Conservation (phyloP, 208 protist genomes). For the Leishmania tarentolae region DNA sequence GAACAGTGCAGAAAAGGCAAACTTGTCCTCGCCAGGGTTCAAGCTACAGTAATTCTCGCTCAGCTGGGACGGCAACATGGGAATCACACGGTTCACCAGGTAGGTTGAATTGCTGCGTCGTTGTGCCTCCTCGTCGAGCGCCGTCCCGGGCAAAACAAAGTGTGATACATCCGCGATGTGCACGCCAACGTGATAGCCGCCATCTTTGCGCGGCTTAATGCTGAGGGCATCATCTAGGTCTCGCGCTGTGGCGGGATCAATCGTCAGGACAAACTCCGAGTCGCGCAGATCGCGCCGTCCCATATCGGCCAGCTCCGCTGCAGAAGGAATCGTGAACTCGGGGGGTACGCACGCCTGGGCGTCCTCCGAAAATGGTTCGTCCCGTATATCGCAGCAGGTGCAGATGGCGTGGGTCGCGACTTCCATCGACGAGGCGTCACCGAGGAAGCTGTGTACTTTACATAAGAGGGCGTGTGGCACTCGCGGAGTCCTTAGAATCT, state of each 20-base stretch:
- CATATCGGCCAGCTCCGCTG: conserved; percentile 42
- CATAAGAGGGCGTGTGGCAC: conserved; percentile 34
- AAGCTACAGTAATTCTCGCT: conserved; percentile 90
- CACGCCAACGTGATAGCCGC: conserved; percentile 89
- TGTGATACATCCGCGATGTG: conserved; percentile 95
- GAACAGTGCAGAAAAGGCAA: conserved; percentile 89
- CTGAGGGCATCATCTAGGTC: conserved; percentile 92
- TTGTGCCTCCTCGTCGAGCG: conserved; percentile 89
- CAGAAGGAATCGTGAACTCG: conserved; percentile 45
- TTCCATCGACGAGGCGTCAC: conserved; percentile 40
- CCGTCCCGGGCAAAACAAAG: conserved; percentile 75
- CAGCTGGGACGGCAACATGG: conserved; percentile 92
- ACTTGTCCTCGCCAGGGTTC: conserved; percentile 85
- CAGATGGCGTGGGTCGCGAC: conserved; percentile 61
- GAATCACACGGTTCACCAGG: conserved; percentile 85
- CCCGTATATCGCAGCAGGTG: conserved; percentile 36
- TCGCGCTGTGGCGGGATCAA: conserved; percentile 85
- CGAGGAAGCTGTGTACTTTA: conserved; percentile 36
- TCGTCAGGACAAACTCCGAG: conserved; percentile 85
- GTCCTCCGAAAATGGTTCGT: conserved; percentile 65
- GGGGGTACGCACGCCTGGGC: conserved; percentile 64
- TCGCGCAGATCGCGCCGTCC: conserved; percentile 71
- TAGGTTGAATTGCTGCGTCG: conserved; percentile 85
- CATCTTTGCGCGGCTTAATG: conserved; percentile 36
- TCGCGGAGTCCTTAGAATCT: conserved; percentile 11